Base-by-base conservation (phyloP, 192 early-diverging fungal genomes). In the Umbelopsis ramanniana region DNA sequence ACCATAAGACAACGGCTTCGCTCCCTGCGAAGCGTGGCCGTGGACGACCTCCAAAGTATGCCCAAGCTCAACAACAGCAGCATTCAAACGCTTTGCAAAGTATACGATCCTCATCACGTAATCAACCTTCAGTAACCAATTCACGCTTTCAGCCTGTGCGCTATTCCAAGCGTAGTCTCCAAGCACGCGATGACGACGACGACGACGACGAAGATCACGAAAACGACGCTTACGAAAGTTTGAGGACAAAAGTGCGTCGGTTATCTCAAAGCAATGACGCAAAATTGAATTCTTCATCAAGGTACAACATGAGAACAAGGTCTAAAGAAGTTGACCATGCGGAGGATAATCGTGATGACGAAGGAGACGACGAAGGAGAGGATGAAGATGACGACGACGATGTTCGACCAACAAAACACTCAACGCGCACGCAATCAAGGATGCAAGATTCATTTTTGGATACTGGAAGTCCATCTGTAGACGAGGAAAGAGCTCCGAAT, bases 221-320 rank as follows among this genome's bases (percentile, higher is more conserved):
- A 37, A 35, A 63, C 35, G 57, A 63, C 57, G 57, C 33, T 63
- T 29, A 63, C 11, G 29, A 63, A 14, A 63, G 48, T 15, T 19
- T 63, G 57, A 63, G 19, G 33, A 37, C 26, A 29, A 63, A 63
- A 35, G 57, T 63, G 15, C 57, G 57, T 17, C 57, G 57, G 15
- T 37, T 63, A 15, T 63, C 57, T n/a, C 26, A 35, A 12, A 22
- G 26, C 19, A 11, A 35, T 19, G 57, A 63, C 14, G 35, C 2
- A 4, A 29, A 63, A 15, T 15, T 12, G 14, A 33, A 63, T 37
- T 3, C 12, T 11, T 63, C 57, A 37, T 12, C 57, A 29, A 63
- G 57, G 26, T 63, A 63, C 33, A 63, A 63, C 6, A 63, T 63
- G 57, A 26, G 57, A 37, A 63, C 57, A 11, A 63, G 57, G 57